A percentile compares a stretch with the other conserved stretches of the same genome.
These are phyloP conservation scores for Hemerocallis citrina DNA, from an alignment of 106 monocot species.

Conservation along the genomic window DNA sequence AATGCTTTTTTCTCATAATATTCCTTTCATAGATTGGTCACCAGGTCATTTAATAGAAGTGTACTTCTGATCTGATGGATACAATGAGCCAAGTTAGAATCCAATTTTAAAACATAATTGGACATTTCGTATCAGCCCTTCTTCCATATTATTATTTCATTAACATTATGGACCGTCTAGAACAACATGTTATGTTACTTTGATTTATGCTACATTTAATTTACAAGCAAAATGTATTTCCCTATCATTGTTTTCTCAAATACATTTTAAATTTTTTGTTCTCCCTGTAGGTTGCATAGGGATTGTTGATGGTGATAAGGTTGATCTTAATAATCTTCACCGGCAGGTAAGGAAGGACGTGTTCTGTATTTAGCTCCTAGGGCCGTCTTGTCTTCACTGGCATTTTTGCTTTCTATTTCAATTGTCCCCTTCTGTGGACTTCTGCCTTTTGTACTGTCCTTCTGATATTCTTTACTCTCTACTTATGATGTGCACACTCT, in stretches of 20 bases:
- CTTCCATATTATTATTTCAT: not conserved
- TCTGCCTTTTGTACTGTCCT: no score
- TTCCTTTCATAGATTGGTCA: no score
- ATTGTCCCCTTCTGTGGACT: no score
- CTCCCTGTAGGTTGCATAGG: slow-evolving; percentile 19
- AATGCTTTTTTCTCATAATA: slow-evolving; percentile 14
- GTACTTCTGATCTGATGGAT: no score
- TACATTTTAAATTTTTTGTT: slow-evolving; percentile 8
- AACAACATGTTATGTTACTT: not conserved
- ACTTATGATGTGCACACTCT: no score
- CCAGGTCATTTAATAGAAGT: no score
- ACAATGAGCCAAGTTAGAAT: no score
- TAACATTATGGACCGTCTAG: not conserved
- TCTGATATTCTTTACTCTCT: no score
- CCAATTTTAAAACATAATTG: not conserved
- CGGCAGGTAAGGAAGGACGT: no score
- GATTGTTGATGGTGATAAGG: slow-evolving; percentile 18
- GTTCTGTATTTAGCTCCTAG: no score
- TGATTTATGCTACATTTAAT: not conserved
- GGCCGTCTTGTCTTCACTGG: no score
- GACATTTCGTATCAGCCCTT: not conserved
- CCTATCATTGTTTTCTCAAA: not conserved
- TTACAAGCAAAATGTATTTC: not conserved
- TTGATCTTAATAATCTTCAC: slow-evolving; percentile 28
- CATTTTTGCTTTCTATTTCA: no score